phyloP scores from a whole-genome alignment of 176 grass and related monocot species.

The Aechmea fasciata region DNA sequence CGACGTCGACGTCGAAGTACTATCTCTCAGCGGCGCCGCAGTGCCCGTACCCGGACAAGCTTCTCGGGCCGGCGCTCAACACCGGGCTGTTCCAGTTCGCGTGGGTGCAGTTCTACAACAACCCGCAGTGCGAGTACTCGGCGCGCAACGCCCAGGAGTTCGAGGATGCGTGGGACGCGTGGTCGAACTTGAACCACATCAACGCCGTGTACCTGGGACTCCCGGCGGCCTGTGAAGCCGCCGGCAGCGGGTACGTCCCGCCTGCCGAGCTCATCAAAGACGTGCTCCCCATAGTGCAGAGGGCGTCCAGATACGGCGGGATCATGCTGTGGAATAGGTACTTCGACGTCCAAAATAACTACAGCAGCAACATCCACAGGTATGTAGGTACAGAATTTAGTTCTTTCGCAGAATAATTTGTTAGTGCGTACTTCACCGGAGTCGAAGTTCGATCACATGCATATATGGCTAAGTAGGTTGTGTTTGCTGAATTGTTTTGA shows the following conservation, averaged over 20 bases:
- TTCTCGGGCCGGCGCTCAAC: slow-evolving; percentile 25
- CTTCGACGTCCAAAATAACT: slow-evolving; percentile 29
- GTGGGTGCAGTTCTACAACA: slow-evolving; percentile 94
- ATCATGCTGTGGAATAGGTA: slow-evolving; percentile 65
- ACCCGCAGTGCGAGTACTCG: slow-evolving; percentile 51
- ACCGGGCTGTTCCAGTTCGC: slow-evolving; percentile 70
- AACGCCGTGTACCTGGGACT: slow-evolving; percentile 42
- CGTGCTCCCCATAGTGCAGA: slow-evolving; percentile 33
- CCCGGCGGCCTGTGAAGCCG: slow-evolving; percentile 27
- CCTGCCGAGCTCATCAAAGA: slow-evolving; percentile 13
- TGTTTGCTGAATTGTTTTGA: too few species aligned
- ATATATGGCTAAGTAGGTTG: too few species aligned
- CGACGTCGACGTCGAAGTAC: too few species aligned
- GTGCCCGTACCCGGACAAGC: slow-evolving; percentile 45
- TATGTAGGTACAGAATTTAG: too few species aligned
- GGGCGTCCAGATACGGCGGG: slow-evolving; percentile 29
- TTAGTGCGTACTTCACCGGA: too few species aligned
- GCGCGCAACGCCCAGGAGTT: slow-evolving; percentile 19
- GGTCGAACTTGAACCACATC: slow-evolving; percentile 28
- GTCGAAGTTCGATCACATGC: too few species aligned
- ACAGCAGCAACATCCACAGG: slow-evolving; percentile 2
- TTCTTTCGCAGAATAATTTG: too few species aligned
- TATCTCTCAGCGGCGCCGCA: slow-evolving; percentile 39
- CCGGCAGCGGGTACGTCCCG: slow-evolving; percentile 31
- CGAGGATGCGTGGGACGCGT: slow-evolving; percentile 32